These are phyloP conservation scores for Oxytropis ochrocephala DNA, from an alignment of 306 rosid genomes.

Conservation along the genomic window DNA sequence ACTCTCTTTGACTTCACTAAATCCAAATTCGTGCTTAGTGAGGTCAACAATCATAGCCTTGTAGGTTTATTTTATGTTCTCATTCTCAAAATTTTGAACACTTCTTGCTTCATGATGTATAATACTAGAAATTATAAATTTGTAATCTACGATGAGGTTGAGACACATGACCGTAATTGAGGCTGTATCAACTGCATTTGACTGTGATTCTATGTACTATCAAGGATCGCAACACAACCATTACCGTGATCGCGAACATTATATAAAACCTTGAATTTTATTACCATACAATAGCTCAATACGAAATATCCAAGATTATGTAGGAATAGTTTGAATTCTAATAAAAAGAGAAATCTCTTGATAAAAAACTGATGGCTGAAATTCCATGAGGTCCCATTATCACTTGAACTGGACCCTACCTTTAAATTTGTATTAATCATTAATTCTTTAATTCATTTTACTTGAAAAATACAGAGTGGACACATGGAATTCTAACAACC, in stretches of 20 bases:
- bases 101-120: background rate
- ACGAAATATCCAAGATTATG: background rate
- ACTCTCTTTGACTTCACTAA: no score
- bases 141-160: background rate
- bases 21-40: no score
- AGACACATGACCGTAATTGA: background rate
- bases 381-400: background rate
- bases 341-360: background rate
- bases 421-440: constrained; percentile 13
- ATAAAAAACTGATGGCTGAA: background rate
- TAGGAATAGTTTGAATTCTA: background rate
- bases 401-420: constrained; percentile 3
- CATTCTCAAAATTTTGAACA: background rate
- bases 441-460: constrained; percentile 10
- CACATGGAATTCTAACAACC: constrained; percentile 16
- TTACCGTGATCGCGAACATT: no score
- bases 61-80: background rate
- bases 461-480: constrained; percentile 23
- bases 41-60: background rate
- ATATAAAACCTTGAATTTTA: no score
- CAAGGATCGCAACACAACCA: no score
- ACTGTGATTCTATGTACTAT: no score
- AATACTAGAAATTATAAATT: background rate
- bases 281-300: background rate
- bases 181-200: no score